These are phyloP conservation scores for Volvariella surrecta DNA, from an alignment of 1,284 basidiomycete species.

Conservation along the genomic window DNA sequence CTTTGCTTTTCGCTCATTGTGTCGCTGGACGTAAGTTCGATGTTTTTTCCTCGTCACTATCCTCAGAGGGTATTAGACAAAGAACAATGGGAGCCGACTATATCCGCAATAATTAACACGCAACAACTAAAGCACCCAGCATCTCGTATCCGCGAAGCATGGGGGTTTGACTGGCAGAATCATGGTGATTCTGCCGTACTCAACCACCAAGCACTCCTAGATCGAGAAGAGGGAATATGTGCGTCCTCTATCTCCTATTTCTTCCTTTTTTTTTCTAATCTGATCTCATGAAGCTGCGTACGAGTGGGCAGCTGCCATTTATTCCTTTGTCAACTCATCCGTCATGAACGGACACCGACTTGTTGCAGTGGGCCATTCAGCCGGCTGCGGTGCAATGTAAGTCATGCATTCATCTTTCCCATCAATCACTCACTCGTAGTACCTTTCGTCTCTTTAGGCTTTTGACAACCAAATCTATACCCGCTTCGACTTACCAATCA, in stretches of 20 bases:
- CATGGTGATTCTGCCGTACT: constrained; percentile 43
- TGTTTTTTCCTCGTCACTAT: background rate
- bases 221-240: constrained; percentile 27
- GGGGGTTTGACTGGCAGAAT: constrained; percentile 44
- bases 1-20: constrained; percentile 20
- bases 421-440: background rate
- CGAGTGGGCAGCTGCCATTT: constrained; percentile 31
- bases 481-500: constrained; percentile 18
- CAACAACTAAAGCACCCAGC: constrained; percentile 14
- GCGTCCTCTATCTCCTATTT: constrained; percentile 10
- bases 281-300: constrained; percentile 22
- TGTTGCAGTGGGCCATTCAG: constrained; percentile 35
- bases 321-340: constrained; percentile 24
- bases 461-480: constrained; percentile 8
- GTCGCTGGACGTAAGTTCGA: constrained; percentile 23
- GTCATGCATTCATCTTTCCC: constrained; percentile 9
- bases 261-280: background rate
- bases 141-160: constrained; percentile 36
- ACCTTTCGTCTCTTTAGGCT: constrained; percentile 7
- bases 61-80: too few relatives aligned
- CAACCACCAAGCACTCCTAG: constrained; percentile 28
- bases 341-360: constrained; percentile 27
- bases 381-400: constrained; percentile 33
- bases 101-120: constrained; percentile 28
- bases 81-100: constrained; percentile 41